Conservation (phyloP, 2,329 filamentous ascomycete species). For the Aschersonia sp. region DNA sequence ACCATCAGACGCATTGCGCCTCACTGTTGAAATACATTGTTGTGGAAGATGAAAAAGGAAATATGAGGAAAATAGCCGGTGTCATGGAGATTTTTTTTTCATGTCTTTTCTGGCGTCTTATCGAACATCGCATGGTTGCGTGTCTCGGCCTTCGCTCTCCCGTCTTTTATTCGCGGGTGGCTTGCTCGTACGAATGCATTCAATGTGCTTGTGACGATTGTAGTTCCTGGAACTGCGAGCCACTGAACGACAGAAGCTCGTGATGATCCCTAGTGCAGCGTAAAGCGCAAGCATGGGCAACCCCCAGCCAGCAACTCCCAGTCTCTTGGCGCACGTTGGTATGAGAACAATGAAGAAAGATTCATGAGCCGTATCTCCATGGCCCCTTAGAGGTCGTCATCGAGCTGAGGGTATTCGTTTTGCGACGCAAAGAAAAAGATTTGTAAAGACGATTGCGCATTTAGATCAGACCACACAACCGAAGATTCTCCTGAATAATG, state of each 20-base stretch:
- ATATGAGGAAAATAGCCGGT: too few relatives aligned
- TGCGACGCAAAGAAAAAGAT: constrained; percentile 10
- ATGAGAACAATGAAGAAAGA: constrained; percentile 15
- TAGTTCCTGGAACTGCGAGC: neutral
- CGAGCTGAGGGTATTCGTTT: constrained; percentile 29
- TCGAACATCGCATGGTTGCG: neutral
- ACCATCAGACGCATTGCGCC: constrained; percentile 18
- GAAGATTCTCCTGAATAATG: constrained; percentile 98
- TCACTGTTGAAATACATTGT: too few relatives aligned
- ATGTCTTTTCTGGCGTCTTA: too few relatives aligned
- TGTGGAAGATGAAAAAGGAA: too few relatives aligned
- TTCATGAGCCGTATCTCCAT: constrained; percentile 23
- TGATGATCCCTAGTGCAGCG: too few relatives aligned
- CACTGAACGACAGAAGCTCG: neutral
- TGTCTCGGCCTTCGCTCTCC: neutral
- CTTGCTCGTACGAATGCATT: too few relatives aligned
- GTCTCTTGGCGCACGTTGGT: constrained; percentile 4
- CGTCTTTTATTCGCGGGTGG: neutral
- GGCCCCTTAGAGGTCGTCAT: constrained; percentile 23
- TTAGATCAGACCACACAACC: constrained; percentile 94
- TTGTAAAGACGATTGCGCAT: constrained; percentile 18
- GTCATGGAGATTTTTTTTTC: too few relatives aligned
- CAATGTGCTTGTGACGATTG: too few relatives aligned
- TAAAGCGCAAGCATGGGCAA: neutral
- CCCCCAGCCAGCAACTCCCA: neutral